Conservation (phyloP, 306 rosid species). For the Dryas alaskensis region DNA sequence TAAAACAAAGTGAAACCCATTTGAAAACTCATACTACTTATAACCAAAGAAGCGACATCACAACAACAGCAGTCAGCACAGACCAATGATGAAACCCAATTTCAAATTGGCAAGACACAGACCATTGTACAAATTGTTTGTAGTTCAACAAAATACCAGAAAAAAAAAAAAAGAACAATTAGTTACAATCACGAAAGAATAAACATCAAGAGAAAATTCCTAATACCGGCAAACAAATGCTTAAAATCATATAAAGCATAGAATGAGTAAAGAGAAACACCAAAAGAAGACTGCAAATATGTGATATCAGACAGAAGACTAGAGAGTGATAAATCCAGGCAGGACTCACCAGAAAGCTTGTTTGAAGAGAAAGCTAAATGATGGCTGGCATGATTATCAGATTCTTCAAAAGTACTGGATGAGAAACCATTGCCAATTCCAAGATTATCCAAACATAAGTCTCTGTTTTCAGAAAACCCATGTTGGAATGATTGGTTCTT, state of each 20-base stretch:
- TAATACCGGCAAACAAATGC: background rate
- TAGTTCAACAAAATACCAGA: too few species aligned
- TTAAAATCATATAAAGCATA: background rate
- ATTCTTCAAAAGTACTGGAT: constrained; percentile 44
- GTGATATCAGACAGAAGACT: background rate
- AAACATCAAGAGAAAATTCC: background rate
- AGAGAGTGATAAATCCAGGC: constrained; percentile 2
- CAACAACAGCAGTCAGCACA: background rate
- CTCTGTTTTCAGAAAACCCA: constrained; percentile 49
- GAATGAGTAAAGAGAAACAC: too few species aligned
- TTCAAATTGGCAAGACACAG: too few species aligned
- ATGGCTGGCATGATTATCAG: constrained; percentile 41
- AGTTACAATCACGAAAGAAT: background rate
- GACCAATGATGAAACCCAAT: too few species aligned
- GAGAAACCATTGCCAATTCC: constrained; percentile 54
- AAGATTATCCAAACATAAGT: constrained; percentile 42
- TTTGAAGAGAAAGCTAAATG: constrained; percentile 42
- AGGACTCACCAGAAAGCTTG: constrained; percentile 62
- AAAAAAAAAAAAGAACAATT: background rate
- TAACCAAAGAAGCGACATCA: background rate
- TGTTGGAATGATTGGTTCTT: constrained; percentile 44
- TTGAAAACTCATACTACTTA: background rate
- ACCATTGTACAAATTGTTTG: too few species aligned
- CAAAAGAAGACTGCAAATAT: background rate
- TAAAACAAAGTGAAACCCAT: background rate